These are phyloP conservation scores for Fusarium metavorans DNA, from an alignment of 2,329 filamentous ascomycete genomes.

Conservation along the genomic window DNA sequence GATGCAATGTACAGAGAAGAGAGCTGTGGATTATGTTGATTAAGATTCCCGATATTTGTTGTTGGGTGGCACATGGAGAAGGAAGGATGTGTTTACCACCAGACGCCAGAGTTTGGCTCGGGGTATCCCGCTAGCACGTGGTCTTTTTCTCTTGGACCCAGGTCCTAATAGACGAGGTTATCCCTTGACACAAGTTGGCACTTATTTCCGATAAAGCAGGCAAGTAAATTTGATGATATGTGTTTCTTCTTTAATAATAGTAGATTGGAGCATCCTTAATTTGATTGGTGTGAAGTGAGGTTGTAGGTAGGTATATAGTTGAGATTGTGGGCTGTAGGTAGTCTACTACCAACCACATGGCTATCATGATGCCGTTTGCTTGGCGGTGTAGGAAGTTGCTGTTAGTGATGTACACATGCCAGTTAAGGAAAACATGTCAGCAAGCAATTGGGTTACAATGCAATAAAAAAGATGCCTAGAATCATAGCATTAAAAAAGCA, in stretches of 20 bases:
- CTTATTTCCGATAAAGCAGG: constrained; percentile 43
- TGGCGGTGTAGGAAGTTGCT: too few species aligned
- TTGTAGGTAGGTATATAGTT: neutral
- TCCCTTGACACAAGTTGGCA: constrained; percentile 36
- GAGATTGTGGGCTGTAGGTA: neutral
- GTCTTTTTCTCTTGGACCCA: constrained; percentile 40
- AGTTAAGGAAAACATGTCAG: neutral
- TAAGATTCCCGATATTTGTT: constrained; percentile 44
- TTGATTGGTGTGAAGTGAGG: neutral
- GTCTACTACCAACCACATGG: neutral
- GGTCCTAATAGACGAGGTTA: constrained; percentile 48
- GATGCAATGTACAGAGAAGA: constrained; percentile 35
- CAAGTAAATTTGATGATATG: constrained; percentile 50
- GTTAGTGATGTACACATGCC: neutral
- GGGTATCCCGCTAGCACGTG: constrained; percentile 41
- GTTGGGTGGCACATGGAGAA: constrained; percentile 33
- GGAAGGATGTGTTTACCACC: constrained; percentile 37
- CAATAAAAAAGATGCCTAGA: neutral
- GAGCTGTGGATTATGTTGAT: constrained; percentile 42
- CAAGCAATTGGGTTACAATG: neutral
- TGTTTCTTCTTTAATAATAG: constrained; percentile 28
- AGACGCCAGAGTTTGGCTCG: constrained; percentile 39
- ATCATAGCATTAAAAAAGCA: constrained; percentile 1
- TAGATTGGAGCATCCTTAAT: neutral
- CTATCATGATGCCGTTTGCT: neutral